Percentiles rank a stretch among this genome's conserved stretches.
Evolutionary conservation across 768 basidiomycete genomes (phyloP).

Genomic region (Boletus pseudopeckii): DNA sequence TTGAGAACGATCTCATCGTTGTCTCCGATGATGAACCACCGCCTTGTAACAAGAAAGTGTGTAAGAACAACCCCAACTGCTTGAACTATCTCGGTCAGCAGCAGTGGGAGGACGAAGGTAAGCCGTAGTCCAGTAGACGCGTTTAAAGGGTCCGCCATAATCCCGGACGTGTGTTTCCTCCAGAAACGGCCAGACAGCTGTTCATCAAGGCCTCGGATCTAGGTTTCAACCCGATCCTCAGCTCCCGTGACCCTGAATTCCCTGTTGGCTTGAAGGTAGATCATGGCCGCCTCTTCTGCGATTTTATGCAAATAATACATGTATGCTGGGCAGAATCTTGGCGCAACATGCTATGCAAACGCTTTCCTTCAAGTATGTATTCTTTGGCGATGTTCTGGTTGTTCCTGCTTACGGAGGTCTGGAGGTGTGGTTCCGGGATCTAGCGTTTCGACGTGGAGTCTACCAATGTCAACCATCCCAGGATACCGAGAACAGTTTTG

Average conservation of each 20-base stretch:
- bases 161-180: constrained; percentile 12
- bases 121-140: constrained; percentile 13
- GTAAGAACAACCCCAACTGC: constrained; percentile 79
- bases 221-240: constrained; percentile 51
- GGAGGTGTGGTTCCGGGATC: constrained; percentile 90
- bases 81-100: constrained; percentile 86
- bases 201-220: constrained; percentile 53
- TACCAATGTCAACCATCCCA: constrained; percentile 68
- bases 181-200: constrained; percentile 48
- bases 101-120: constrained; percentile 74
- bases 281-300: not conserved
- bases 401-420: constrained; percentile 5
- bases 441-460: constrained; percentile 77
- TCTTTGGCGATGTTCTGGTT: not conserved
- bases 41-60: constrained; percentile 57
- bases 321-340: constrained; percentile 66
- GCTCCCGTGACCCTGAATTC: constrained; percentile 47
- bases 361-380: constrained; percentile 79
- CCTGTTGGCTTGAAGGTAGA: constrained; percentile 79
- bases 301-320: not conserved
- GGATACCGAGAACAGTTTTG: constrained; percentile 42
- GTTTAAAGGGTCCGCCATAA: constrained; percentile 1
- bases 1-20: constrained; percentile 61
- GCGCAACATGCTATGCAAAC: constrained; percentile 96
- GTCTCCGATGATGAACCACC: constrained; percentile 64